A percentile compares a stretch with the other conserved stretches of the same genome.
phyloP scores from a whole-genome alignment of 345 rosid genomes.

The Clausena lansium region DNA sequence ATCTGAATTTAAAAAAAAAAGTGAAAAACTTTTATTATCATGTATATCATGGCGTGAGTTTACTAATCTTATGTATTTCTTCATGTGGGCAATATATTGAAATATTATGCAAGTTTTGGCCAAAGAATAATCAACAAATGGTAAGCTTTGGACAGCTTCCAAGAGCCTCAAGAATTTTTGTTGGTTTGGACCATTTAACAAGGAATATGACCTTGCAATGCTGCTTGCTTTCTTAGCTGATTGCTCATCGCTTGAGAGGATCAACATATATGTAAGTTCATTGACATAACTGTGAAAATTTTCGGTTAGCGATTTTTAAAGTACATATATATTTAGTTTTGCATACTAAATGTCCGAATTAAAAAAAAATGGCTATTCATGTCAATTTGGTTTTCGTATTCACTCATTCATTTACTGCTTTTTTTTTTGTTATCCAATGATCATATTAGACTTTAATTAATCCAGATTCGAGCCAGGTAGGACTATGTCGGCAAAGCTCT shows the following conservation, averaged over 20 bases:
- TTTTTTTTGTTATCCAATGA: no score
- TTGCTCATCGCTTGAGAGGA: slow-evolving; percentile 1
- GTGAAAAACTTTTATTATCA: neutral
- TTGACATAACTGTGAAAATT: neutral
- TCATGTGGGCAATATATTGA: neutral
- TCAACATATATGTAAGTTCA: neutral
- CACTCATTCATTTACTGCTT: no score
- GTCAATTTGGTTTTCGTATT: no score
- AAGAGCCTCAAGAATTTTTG: neutral
- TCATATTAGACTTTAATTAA: no score
- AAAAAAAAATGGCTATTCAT: no score
- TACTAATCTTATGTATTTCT: neutral
- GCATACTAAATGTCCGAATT: no score
- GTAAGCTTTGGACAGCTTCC: neutral
- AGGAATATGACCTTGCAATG: neutral
- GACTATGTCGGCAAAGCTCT: no score
- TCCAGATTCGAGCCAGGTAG: no score
- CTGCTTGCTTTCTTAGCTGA: neutral
- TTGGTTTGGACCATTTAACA: slow-evolving; percentile 5
- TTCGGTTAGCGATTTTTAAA: no score
- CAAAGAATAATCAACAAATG: neutral
- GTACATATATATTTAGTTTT: no score
- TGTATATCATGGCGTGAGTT: neutral
- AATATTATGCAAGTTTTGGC: neutral
- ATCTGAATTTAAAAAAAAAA: no score